Conservation (phyloP, 768 basidiomycete species). For the Russula compacta region DNA sequence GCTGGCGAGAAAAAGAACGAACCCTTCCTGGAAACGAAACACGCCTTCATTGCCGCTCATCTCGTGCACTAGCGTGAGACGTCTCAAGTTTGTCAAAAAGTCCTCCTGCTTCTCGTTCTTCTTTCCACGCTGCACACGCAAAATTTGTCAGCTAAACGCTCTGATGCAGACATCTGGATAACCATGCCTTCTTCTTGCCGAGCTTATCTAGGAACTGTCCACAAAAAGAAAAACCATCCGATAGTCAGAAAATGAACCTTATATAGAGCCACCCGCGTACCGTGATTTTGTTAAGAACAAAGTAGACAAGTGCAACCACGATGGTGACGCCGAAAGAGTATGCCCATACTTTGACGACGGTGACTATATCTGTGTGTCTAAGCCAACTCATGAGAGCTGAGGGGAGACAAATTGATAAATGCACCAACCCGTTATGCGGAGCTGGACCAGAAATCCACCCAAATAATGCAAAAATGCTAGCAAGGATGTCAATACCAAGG, state of each 20-base stretch:
- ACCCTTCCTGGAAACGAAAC: conserved; percentile 20
- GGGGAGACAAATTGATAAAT: neutral
- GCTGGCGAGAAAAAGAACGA: neutral
- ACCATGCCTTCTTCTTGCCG: conserved; percentile 25
- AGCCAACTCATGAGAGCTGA: neutral
- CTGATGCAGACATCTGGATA: neutral
- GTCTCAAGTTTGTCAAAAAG: conserved; percentile 32
- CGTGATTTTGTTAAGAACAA: conserved; percentile 30
- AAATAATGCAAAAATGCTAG: conserved; percentile 32
- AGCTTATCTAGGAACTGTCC: conserved; percentile 31
- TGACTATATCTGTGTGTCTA: conserved; percentile 33
- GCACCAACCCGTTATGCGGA: conserved; percentile 24
- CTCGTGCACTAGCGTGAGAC: conserved; percentile 36
- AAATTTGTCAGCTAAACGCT: neutral
- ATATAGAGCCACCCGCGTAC: neutral
- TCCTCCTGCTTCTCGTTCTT: conserved; percentile 32
- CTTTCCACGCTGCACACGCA: conserved; percentile 23
- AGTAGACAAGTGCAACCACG: conserved; percentile 31
- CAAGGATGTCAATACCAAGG: conserved; percentile 35
- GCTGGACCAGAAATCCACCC: conserved; percentile 35
- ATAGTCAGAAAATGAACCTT: neutral
- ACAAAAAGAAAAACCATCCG: neutral
- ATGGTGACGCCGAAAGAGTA: conserved; percentile 35
- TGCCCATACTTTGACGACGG: conserved; percentile 33
- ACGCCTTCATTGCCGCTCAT: conserved; percentile 18